Conservation (phyloP, 129 eudicot genomes). For the Lactuca sativa region DNA sequence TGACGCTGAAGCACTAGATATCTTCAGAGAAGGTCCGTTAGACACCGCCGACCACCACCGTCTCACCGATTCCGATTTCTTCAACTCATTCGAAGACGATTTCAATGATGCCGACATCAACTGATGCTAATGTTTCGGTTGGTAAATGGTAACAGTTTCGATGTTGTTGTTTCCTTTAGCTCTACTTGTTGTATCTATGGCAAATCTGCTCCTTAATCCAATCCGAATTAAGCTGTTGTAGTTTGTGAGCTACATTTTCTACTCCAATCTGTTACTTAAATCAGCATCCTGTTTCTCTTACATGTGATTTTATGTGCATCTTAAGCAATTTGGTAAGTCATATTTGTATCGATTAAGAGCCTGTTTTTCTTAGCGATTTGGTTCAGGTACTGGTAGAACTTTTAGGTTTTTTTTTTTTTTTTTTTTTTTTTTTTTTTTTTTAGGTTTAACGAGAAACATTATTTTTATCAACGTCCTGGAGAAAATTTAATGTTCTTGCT, state of each 20-base stretch:
- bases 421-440: background rate
- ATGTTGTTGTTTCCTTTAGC: background rate
- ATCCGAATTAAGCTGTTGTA: background rate
- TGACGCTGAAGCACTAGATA: slow-evolving; percentile 69
- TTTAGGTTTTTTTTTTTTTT: background rate
- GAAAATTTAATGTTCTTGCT: background rate
- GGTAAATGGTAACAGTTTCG: background rate
- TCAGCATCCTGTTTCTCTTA: background rate
- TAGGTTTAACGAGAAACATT: background rate
- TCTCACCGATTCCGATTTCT: slow-evolving; percentile 71
- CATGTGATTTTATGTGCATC: background rate
- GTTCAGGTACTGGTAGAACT: background rate
- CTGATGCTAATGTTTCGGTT: slow-evolving; percentile 17
- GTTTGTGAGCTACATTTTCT: slow-evolving; percentile 1
- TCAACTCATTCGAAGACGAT: slow-evolving; percentile 67
- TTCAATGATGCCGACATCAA: slow-evolving; percentile 78
- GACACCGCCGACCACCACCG: slow-evolving; percentile 52
- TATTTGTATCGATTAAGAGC: background rate
- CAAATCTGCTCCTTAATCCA: background rate
- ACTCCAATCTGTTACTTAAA: slow-evolving; percentile 3
- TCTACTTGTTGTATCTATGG: background rate
- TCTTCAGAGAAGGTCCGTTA: slow-evolving; percentile 70
- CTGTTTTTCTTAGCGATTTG: background rate
- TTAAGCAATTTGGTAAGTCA: background rate
- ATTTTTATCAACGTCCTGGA: background rate